Evolutionary conservation across 2,329 filamentous ascomycete species (phyloP), one percentile per base, ranked within the genome.

Genomic region (Zymoseptoria crescenta): DNA sequence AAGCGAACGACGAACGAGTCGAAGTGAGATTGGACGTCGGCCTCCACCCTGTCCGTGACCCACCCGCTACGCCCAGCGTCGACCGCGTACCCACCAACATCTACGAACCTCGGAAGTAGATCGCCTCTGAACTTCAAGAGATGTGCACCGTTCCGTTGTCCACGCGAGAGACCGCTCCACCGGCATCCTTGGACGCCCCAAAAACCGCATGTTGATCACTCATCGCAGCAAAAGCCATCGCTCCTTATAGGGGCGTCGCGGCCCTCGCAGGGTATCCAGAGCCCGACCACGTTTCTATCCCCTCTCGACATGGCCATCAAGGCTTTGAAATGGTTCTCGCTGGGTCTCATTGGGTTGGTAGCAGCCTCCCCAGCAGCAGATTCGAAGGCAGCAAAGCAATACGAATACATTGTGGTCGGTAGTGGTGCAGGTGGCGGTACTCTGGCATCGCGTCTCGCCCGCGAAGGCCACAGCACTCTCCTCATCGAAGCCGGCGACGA

Each of bases 401-500:
- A 61, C 24, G 83, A 86, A 59, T 86, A 83, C 70, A 75, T 86
- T 30, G 77, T 86, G 7, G 81, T 86, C 41, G 83, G 83, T 8
- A 82, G 80, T 6, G 83, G 83, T 4, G 76, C 82, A 5, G 82
- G 83, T n/a, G 83, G 83, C 53, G 82, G 79, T 8, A 82, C 82
- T 4, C 70, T 85, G 3, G 82, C 83, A 6, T 79, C 80, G 16
- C 77, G 82, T 35, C 78, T 86, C 21, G 83, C 83, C 20, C 73
- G 80, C 55, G 79, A 80, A 21, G 83, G 83, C 51, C 77, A 82
- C 71, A 80, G 77, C 63, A 81, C 81, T 1, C 79, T 86, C n/a
- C 77, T 86, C 3, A 78, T 85, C 27, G 82, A 85, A 64, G 81
- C 82, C 16, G 82, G 82, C 52, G 81, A 83, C 60, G 83, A 86